phyloP scores from a whole-genome alignment of 371 early-diverging fungal species.

The Rhizopus stolonifer region DNA sequence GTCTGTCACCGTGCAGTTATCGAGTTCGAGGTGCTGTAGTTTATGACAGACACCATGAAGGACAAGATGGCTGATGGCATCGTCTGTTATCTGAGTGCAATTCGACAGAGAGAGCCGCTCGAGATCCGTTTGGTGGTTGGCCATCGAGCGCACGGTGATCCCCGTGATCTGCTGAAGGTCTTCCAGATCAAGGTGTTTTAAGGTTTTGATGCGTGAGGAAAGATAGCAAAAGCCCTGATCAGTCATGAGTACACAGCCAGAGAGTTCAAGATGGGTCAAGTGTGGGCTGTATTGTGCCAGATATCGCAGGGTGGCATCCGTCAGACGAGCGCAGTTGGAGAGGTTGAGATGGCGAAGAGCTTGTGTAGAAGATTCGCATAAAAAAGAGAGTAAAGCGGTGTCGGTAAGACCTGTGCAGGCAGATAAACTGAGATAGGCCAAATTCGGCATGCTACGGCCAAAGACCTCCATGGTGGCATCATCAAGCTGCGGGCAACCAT shows the following conservation, averaged over 20 bases:
- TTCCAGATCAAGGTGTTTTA: constrained; percentile 55
- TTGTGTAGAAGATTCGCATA: constrained; percentile 11
- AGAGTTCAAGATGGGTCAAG: constrained; percentile 52
- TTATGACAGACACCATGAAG: constrained; percentile 31
- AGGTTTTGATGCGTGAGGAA: constrained; percentile 35
- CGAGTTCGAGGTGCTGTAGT: constrained; percentile 38
- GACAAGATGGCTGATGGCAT: constrained; percentile 36
- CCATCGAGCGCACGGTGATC: constrained; percentile 45
- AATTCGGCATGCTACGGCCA: constrained; percentile 35
- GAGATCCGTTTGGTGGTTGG: constrained; percentile 37
- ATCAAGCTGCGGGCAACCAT: constrained; percentile 52
- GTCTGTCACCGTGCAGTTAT: constrained; percentile 45
- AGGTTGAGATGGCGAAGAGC: constrained; percentile 42
- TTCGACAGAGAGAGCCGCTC: constrained; percentile 51
- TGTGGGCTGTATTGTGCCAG: constrained; percentile 33
- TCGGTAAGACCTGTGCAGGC: constrained; percentile 51
- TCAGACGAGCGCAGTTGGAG: constrained; percentile 47
- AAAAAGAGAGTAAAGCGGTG: constrained; percentile 33
- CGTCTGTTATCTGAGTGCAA: constrained; percentile 52
- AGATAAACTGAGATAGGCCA: constrained; percentile 49
- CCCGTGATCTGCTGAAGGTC: constrained; percentile 51
- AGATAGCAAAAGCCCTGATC: constrained; percentile 51
- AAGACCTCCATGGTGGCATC: constrained; percentile 40
- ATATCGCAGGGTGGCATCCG: constrained; percentile 40
- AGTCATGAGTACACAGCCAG: constrained; percentile 46